Evolutionary conservation across 371 early-diverging fungal genomes (phyloP).

Genomic region (Blakeslea trispora): DNA sequence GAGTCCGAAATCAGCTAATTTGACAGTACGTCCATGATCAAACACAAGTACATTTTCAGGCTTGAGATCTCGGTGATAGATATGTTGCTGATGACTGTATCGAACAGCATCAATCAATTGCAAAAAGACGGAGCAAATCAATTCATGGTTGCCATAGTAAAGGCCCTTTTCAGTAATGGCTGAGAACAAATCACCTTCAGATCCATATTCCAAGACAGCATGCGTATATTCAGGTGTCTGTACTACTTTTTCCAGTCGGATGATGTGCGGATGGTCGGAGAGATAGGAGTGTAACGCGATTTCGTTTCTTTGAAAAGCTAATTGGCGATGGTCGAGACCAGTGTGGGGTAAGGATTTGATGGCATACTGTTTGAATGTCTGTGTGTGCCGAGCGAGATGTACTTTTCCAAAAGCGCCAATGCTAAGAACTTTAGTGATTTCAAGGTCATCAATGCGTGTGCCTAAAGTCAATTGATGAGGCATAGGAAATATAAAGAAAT

Average conservation of each 20-base stretch:
- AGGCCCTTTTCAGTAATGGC: conserved; percentile 62
- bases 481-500: neutral
- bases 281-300: conserved; percentile 70
- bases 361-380: conserved; percentile 49
- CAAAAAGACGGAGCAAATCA: conserved; percentile 55
- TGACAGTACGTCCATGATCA: conserved; percentile 56
- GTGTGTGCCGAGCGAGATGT: conserved; percentile 51
- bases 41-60: conserved; percentile 69
- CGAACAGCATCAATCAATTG: conserved; percentile 60
- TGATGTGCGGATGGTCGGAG: conserved; percentile 71
- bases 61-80: conserved; percentile 79
- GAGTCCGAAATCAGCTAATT: conserved; percentile 94
- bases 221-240: conserved; percentile 61
- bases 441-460: conserved; percentile 36
- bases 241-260: conserved; percentile 72
- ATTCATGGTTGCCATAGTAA: conserved; percentile 46
- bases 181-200: conserved; percentile 71
- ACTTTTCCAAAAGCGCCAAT: conserved; percentile 76
- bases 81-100: conserved; percentile 54
- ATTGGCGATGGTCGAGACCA: conserved; percentile 58
- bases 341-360: conserved; percentile 70
- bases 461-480: conserved; percentile 29
- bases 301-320: conserved; percentile 71
- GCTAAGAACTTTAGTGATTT: conserved; percentile 58
- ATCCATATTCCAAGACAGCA: conserved; percentile 71